Base-by-base conservation (phyloP, 257 asterid genomes). In the Solanum ahanhuiri region DNA sequence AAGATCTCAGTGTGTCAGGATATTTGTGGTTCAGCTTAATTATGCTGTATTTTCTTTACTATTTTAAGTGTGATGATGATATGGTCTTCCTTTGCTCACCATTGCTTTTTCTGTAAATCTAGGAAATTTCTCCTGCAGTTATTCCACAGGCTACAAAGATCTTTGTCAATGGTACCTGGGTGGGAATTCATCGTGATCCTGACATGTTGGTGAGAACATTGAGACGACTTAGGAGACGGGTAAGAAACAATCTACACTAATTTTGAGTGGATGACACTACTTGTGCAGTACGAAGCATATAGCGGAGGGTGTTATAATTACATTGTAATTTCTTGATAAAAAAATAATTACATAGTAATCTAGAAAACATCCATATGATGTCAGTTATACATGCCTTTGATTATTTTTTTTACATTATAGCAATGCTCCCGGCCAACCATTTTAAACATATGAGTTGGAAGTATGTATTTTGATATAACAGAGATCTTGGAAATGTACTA, bases 71-170 rank as follows among this genome's bases (percentile, higher is more conserved):
- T 89, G 45, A 72, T 64, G 76, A 83, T 88, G 71, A 66, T 79
- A 22, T 67, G 84, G 30, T 81, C 84, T 81, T 30, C 45, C 28
- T 18, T 51, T 41, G 12, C 43, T 81, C 69, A 81, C 69, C 28
- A 18, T 81, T 81, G 10, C 18, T 81, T 81, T 79, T 81, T 14
- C 69, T 81, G 66, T 84, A 23, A 23, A 89, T 89, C 84, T 77
- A 96, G 99, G 99, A 96, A 93, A 95, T 96, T 35, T 96, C 99
- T 77, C 98, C 98, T 86, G 98, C 95, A 77, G 99, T 96, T 84
- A 96, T 96, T 91, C 98, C 98, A 20, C 94, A 90, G 90, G 95
- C 98, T 76, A 96, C 98, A 67, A 96, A 96, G 88, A 95, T 96
- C 85, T 96, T 96, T 90, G 98, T 96, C 87, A 96, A 96, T 91